Evolutionary conservation across 768 basidiomycete genomes (phyloP).

Genomic region (Dendrothele bispora): DNA sequence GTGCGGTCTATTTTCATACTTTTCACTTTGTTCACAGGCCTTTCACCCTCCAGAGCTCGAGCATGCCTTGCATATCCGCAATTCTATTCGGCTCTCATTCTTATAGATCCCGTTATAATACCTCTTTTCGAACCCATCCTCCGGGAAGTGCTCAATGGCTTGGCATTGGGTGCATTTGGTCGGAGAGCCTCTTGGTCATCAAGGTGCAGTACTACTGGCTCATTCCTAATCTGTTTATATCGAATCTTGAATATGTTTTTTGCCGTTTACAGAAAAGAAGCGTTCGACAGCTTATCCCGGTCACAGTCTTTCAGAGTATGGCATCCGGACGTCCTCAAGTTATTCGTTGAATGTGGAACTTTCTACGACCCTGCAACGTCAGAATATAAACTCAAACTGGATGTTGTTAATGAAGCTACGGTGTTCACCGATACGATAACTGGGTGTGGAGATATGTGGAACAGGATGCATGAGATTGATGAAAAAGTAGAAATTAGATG

Average conservation of each 20-base stretch:
- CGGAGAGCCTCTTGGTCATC: no score
- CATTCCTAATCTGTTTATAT: not conserved
- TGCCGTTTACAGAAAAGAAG: not conserved
- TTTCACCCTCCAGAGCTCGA: constrained; percentile 23
- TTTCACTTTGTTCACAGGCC: not conserved
- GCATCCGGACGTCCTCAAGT: constrained; percentile 19
- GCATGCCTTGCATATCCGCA: constrained; percentile 45
- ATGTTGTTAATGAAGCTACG: constrained; percentile 40
- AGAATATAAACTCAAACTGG: constrained; percentile 45
- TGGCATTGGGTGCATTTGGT: not conserved
- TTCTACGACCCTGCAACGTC: constrained; percentile 21
- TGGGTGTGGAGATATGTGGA: constrained; percentile 39
- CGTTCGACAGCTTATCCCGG: not conserved
- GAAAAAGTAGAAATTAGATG: constrained; percentile 51
- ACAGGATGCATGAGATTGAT: constrained; percentile 42
- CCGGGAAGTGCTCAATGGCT: not conserved
- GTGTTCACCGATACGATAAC: constrained; percentile 34
- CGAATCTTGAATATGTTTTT: not conserved
- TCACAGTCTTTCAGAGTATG: not conserved
- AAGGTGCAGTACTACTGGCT: no score
- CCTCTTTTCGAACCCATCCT: not conserved
- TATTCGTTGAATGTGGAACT: constrained; percentile 43
- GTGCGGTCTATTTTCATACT: constrained; percentile 21
- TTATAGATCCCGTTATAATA: constrained; percentile 63
- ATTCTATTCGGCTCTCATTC: constrained; percentile 45